Evolutionary conservation across 2,329 filamentous ascomycete species (phyloP), one percentile per base, ranked within the genome.

Genomic region (Colletotrichum agaves): DNA sequence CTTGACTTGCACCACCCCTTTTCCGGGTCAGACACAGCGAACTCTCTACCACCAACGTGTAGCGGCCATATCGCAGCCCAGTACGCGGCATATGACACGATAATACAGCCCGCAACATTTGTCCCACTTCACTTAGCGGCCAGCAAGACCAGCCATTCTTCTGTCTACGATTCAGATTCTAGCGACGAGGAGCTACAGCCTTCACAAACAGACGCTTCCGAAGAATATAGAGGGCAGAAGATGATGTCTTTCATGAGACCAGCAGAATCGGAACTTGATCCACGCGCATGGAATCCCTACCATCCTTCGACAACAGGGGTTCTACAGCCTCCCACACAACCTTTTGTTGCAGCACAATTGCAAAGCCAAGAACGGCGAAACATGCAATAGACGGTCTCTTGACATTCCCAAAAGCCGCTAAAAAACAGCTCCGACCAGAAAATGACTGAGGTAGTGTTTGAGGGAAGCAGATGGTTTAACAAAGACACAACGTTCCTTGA

Each of bases 1-100:
- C 41, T 68, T 39, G 41, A 60, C 13, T 68, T 60, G 31, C 46
- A 47, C 35, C 41, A 61, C 13, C 5, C 49, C 17, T 68, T 60
- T 23, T 11, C 47, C 3, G 41, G 31, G 10, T n/a, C 37, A 27
- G 21, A 60, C 27, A 11, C 61, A 13, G 43, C 53, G 7, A 50
- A 27, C n/a, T 35, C 53, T 17, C n/a, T 50, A 4, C 52, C 46
- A 5, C 31, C 60, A 7, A 58, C n/a, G 21, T 63, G 63, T 21
- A 21, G 46, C 23, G 35, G 23, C 8, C 50, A 47, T 19, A 50
- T 49, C 5, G 10, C 53, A 17, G 15, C 55, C 13, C 23, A 49
- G 19, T 65, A 60, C 13, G 17, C 33, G 17, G 53, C 23, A 12
- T 68, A 68, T 11, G 59, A 62, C 7, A 21, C 59, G n/a, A 10